These are phyloP conservation scores for Chalciporus pseudorubinellus DNA, from an alignment of 768 basidiomycete genomes.

Conservation along the genomic window DNA sequence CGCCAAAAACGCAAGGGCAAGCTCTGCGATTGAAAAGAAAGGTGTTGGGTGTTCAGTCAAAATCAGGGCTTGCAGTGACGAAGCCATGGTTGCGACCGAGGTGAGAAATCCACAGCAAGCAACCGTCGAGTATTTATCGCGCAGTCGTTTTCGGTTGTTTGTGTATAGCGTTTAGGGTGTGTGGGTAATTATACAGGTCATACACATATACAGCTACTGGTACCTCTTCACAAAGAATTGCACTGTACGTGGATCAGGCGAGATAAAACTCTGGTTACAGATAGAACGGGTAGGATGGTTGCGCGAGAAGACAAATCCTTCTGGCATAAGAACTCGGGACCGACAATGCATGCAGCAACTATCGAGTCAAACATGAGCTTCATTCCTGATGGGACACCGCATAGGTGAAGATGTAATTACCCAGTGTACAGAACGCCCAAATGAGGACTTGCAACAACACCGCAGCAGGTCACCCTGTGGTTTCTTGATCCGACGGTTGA, in stretches of 20 bases:
- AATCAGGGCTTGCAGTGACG: slow-evolving; percentile 23
- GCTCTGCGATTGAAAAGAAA: slow-evolving; percentile 25
- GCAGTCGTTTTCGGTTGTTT: slow-evolving; percentile 22
- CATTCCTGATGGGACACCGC: not conserved
- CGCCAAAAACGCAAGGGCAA: slow-evolving; percentile 25
- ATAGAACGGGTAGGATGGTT: no score
- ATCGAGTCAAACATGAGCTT: slow-evolving; percentile 4
- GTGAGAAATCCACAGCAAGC: not conserved
- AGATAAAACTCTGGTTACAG: no score
- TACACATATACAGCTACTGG: no score
- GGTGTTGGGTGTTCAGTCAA: slow-evolving; percentile 23
- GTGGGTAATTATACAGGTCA: not conserved
- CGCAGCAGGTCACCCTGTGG: slow-evolving; percentile 7
- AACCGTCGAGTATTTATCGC: slow-evolving; percentile 11
- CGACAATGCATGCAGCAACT: not conserved
- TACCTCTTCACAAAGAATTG: no score
- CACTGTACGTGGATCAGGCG: no score
- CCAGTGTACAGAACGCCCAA: not conserved
- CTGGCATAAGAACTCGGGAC: no score
- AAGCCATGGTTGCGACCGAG: slow-evolving; percentile 12
- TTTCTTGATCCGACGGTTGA: slow-evolving; percentile 12
- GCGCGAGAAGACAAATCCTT: no score
- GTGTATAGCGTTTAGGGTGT: no score
- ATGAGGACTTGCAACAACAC: not conserved
- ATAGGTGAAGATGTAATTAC: slow-evolving; percentile 7